Evolutionary conservation across 306 rosid species (phyloP).

Genomic region (Senna tora): DNA sequence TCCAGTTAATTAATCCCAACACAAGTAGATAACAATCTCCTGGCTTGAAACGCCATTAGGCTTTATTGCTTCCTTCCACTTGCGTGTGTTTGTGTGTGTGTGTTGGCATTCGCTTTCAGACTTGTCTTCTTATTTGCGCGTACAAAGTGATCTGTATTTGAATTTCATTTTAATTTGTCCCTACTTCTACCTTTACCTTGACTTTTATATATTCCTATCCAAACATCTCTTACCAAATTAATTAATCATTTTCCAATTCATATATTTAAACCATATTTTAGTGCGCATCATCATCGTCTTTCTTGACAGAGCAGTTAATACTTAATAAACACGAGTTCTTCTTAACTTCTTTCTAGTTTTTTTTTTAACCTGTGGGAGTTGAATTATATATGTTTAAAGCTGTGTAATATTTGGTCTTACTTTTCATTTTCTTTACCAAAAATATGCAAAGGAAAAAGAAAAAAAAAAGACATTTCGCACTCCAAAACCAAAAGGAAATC

Average conservation of each 20-base stretch:
- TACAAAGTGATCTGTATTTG: background rate
- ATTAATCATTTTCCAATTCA: background rate
- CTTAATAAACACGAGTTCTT: too few species aligned
- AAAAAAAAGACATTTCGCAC: too few species aligned
- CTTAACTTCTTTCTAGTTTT: too few species aligned
- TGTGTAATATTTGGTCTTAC: too few species aligned
- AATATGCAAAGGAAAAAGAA: too few species aligned
- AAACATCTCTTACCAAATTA: background rate
- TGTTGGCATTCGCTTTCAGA: background rate
- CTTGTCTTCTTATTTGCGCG: background rate
- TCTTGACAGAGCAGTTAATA: background rate
- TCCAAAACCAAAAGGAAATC: too few species aligned
- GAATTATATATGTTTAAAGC: too few species aligned
- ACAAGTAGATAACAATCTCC: background rate
- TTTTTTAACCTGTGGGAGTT: too few species aligned
- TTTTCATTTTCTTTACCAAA: too few species aligned
- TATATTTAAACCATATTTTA: background rate
- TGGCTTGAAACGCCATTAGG: background rate
- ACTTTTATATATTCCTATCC: background rate
- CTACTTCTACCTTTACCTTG: background rate
- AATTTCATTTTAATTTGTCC: background rate
- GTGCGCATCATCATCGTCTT: too few species aligned
- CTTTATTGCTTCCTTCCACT: background rate
- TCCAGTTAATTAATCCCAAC: background rate
- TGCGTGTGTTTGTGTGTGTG: too few species aligned